Evolutionary conservation across 129 eudicot species (phyloP), one percentile per base, ranked within the genome.

Genomic region (Glebionis coronaria): DNA sequence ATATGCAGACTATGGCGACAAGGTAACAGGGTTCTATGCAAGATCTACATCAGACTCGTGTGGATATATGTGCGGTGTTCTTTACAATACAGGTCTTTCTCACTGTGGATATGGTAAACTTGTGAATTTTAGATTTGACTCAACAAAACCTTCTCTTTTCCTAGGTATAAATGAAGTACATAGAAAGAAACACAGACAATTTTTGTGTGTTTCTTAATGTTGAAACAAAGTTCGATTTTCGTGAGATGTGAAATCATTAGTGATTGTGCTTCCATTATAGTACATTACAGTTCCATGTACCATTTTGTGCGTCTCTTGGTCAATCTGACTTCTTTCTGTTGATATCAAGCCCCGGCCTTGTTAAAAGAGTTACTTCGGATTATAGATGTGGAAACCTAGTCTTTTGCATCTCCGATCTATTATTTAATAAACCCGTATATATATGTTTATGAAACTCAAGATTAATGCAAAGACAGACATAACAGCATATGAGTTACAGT

Each of bases 1-100:
- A 61, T 42, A 2, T 75, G 80, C 58, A 75, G 80, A 68, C 47
- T 38, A 38, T 13, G 45, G 45, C 42, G 74, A 18, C 29, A 27
- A 45, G 13, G 63, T 12, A 52, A 35, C 49, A 15, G 15, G 44
- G 40, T 60, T 68, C 8, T 27, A n/a, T 5, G 12, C 57, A 14
- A 68, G 51, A 63, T 42, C 56, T 59, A 42, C 56, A 13, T 46
- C 19, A 10, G 46, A 38, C 57, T 53, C 42, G 2, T 54, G 42
- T 65, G 27, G 29, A 12, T 29, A 44, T 44, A 31, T 49, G 68
- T 47, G 68, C 68, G 47, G 61, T 35, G 61, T 14, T 71, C 16
- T 71, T 60, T 10, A 40, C 5, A 20, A 21, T 55, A 35, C 63
- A 52, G 49, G 70, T 40, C 46, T 59, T 12, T 3, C 3, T 70